A percentile compares a stretch with the other conserved stretches of the same genome.
Conservation (phyloP, 192 early-diverging fungal species). For the Allomyces macrogynus region DNA sequence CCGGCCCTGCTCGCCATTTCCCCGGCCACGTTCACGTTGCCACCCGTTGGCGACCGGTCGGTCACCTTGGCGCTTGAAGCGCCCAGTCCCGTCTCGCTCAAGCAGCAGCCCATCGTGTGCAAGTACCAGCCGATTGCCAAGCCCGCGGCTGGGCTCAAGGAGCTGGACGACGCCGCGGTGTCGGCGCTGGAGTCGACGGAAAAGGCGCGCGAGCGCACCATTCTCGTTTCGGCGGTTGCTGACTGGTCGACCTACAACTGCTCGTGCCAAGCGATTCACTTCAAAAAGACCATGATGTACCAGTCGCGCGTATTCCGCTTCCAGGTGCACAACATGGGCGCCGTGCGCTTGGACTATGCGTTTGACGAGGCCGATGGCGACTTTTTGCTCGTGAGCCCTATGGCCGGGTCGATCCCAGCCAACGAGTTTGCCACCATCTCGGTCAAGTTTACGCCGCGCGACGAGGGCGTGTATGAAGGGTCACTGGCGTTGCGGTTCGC, state of each 20-base stretch:
- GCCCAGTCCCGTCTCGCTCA: too few species aligned
- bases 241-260: conserved; percentile 32
- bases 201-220: conserved; percentile 10
- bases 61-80: too few species aligned
- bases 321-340: conserved; percentile 23
- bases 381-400: conserved; percentile 20
- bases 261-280: conserved; percentile 19
- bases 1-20: conserved; percentile 16
- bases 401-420: conserved; percentile 15
- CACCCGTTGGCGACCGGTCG: too few species aligned
- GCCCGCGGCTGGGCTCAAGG: too few species aligned
- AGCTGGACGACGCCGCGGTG: too few species aligned
- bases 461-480: conserved; percentile 19
- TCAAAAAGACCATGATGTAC: conserved; percentile 37
- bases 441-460: conserved; percentile 25
- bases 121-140: too few species aligned
- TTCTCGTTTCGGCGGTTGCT: conserved; percentile 21
- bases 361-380: conserved; percentile 13
- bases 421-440: conserved; percentile 16
- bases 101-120: too few species aligned
- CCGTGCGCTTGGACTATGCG: conserved; percentile 16
- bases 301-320: conserved; percentile 26
- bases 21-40: conserved; percentile 6
- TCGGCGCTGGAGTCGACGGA: conserved; percentile 17
- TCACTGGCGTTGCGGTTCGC: conserved; percentile 2